Base-by-base conservation (phyloP, 2,329 filamentous ascomycete genomes). In the Talaromyces sp. region DNA sequence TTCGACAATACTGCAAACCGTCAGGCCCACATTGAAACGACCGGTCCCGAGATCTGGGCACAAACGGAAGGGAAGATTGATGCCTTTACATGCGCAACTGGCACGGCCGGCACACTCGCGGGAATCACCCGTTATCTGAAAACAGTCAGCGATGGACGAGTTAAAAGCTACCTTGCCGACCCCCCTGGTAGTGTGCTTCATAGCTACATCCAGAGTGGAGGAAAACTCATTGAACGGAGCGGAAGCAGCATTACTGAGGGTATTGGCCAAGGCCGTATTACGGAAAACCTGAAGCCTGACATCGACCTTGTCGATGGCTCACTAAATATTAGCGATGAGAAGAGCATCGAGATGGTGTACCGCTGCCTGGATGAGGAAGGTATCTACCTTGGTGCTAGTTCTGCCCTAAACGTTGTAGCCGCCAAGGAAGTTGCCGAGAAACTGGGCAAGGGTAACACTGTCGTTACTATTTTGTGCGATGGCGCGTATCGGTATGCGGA, bases 401-500 rank as follows among this genome's bases (percentile, higher is more conserved):
- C 91, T 28, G 90, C 91, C 63, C 81, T 99, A 70, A 99, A 99
- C 73, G 95, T 99, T 14, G 95, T 94, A 6, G 95, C 95, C 1
- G 95, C 95, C 16, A 92, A 94, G 79, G 91, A 98, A 78, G 89
- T 97, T 33, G 95, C 95, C 0, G 87, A 95, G 83, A 91, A 91
- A 79, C 79, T 99, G 64, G 95, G 95, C 34, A 89, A 87, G 68
- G 93, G 94, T 9, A 86, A 94, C 75, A 97, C 91, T 0, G 90
- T 99, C 28, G 95, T 98, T 54, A 99, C 95, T 1, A 85, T 98
- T 61, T 84, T 99, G 52, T 96, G 92, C 72, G 95, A 99, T 74
- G 95, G 95, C 63, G 95, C 95, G n/a, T 98, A 99, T 74, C 82
- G 95, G 71, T 99, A 99, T 75, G 95, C 95, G 5, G 95, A 99